Base-by-base conservation (phyloP, 2,329 filamentous ascomycete species). In the Sarocladium kiliense region DNA sequence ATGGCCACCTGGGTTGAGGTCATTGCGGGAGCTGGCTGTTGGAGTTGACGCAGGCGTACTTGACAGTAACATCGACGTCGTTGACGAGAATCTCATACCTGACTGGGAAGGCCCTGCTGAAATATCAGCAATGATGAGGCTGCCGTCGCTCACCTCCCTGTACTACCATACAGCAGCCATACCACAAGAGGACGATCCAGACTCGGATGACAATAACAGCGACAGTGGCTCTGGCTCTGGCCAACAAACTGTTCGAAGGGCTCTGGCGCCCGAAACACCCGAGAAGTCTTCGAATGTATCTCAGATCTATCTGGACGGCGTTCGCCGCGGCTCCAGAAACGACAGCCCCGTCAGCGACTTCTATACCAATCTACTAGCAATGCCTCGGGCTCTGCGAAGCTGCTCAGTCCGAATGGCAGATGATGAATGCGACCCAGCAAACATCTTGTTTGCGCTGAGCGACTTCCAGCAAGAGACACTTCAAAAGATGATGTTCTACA, bases 401-500 rank as follows among this genome's bases (percentile, higher is more conserved):
- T 36, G 9, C 23, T 18, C 47, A 3, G 3, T 27, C 3, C 23
- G 44, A 18, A 10, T n/a, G 30, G 14, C 5, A 21, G 6, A 23
- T 16, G 47, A 27, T 4, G 27, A 51, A 10, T 36, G 18, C 5
- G 26, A 27, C 25, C 23, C 12, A 6, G 5, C 47, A 5, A 5
- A 21, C 19, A 27, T 32, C 4, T 23, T 51, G n/a, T 23, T 36
- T 4, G 30, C 6, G 19, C 30, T 25, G n/a, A 7, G 4, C 14
- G 23, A 34, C 16, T 14, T 9, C 39, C 39, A 44, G n/a, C 10
- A 14, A 14, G 7, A 51, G 5, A 19, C 7, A 12, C 47, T 51
- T 16, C 4, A 36, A 16, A 34, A 51, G 47, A 21, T 51, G 23
- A 51, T 51, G 47, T 51, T 51, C 19, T 51, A 51, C 47, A 51